Evolutionary conservation across 2,329 filamentous ascomycete species (phyloP), one percentile per base, ranked within the genome.

Genomic region (Alternaria sp.): DNA sequence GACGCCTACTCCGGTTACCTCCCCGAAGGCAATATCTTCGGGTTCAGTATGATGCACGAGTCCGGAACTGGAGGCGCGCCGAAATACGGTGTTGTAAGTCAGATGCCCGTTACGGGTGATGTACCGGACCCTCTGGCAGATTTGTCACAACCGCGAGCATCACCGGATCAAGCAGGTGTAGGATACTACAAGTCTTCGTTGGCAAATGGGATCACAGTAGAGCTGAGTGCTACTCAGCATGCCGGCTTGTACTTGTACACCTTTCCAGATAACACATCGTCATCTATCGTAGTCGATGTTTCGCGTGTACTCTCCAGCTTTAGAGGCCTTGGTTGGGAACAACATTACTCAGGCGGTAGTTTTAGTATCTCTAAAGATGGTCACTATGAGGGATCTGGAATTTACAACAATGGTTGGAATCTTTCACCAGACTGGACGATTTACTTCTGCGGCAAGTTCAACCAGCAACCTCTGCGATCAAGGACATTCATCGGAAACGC

Each of bases 321-420:
- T 57, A 81, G 88, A 36, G 86, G 87, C 0, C 80, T 86, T 64
- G 86, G 86, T 0, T 80, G 88, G 34, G 84, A 85, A n/a, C 88
- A 91, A 72, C 81, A 82, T 36, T 91, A 89, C 68, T 80, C 86
- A 6, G 84, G 84, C n/a, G 88, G 88, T 0, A 82, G 82, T 44
- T 85, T 91, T 30, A 78, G 78, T 2, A 79, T 89, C 3, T 75
- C 78, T n/a, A 67, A 73, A 0, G 82, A 86, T 41, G 80, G 82
- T 0, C 83, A 82, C 55, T 91, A 90, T 65, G 83, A 85, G 46
- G 88, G 88, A 0, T 82, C 79, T 38, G 88, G 88, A 0, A 84
- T 84, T 0, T 91, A 90, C 70, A 83, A 90, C 54, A 89, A 89
- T 70, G 87, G 88, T 14, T 90, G 88, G 88, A 91, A 90, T 59